phyloP scores from a whole-genome alignment of 331 rosid species.

The Dryas integrifolia region DNA sequence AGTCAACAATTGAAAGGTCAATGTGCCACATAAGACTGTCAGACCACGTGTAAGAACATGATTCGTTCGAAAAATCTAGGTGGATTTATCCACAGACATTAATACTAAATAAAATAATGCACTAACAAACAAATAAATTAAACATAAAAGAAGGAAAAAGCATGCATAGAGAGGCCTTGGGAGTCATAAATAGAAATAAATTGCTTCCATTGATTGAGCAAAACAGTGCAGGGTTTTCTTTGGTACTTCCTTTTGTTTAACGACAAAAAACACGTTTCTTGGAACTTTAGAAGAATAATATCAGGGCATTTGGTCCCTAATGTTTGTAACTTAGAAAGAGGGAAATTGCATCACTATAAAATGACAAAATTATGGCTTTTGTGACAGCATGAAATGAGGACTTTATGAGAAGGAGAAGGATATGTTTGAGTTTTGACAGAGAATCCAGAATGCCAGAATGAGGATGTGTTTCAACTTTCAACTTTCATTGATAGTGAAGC shows the following conservation, averaged over 20 bases:
- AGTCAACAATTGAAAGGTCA: no score
- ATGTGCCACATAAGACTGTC: no score
- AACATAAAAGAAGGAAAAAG: not conserved
- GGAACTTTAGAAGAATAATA: not conserved
- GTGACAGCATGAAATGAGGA: not conserved
- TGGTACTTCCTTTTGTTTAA: not conserved
- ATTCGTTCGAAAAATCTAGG: no score
- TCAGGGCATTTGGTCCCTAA: not conserved
- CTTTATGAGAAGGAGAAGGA: not conserved
- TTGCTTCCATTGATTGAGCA: slow-evolving; percentile 18
- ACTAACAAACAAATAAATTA: slow-evolving; percentile 7
- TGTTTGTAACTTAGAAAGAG: not conserved
- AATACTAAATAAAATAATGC: slow-evolving; percentile 3
- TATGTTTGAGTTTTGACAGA: not conserved
- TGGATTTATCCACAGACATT: not conserved
- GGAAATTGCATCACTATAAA: not conserved
- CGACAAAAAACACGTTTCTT: slow-evolving; percentile 1
- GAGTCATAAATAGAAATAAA: not conserved
- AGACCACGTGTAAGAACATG: no score
- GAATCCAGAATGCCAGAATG: slow-evolving; percentile 2
- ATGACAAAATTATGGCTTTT: not conserved
- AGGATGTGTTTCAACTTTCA: not conserved
- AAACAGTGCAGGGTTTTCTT: not conserved
- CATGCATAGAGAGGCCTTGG: slow-evolving; percentile 4
- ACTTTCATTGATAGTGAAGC: not conserved